Conservation (phyloP, 2,329 filamentous ascomycete species). For the Verticillium albo-atrum region DNA sequence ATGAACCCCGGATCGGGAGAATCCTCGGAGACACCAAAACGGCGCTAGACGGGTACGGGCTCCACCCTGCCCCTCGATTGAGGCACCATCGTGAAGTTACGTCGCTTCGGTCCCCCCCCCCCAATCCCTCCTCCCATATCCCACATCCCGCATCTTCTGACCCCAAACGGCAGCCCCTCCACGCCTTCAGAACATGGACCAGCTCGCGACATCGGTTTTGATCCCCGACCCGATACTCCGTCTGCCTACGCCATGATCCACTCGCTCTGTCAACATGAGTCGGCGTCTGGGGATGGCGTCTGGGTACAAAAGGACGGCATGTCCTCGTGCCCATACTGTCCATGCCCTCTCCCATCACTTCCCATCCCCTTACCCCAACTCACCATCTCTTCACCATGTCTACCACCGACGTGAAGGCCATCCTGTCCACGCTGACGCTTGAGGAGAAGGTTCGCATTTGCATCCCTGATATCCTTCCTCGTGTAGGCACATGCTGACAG, state of each 20-base stretch:
- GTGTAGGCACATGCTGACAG: neutral
- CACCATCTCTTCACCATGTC: neutral
- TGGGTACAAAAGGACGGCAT: neutral
- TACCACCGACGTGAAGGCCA: constrained; percentile 9
- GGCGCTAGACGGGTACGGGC: neutral
- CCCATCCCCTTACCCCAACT: neutral
- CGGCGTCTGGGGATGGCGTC: neutral
- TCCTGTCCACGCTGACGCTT: constrained; percentile 10
- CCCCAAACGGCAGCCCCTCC: too few relatives aligned
- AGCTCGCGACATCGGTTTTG: neutral
- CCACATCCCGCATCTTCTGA: neutral
- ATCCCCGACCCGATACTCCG: neutral
- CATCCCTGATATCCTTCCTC: neutral
- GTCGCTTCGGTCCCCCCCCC: neutral
- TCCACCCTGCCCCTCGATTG: neutral
- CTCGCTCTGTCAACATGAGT: neutral
- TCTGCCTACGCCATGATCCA: neutral
- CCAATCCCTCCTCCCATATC: too few relatives aligned
- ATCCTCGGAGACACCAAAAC: neutral
- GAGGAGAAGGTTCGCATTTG: constrained; percentile 9
- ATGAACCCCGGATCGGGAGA: neutral
- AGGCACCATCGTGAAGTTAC: neutral
- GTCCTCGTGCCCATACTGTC: neutral
- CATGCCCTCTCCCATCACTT: neutral
- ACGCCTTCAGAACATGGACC: neutral